These are phyloP conservation scores for Neonectria sp. DNA, from an alignment of 2,329 filamentous ascomycete species.

Conservation along the genomic window DNA sequence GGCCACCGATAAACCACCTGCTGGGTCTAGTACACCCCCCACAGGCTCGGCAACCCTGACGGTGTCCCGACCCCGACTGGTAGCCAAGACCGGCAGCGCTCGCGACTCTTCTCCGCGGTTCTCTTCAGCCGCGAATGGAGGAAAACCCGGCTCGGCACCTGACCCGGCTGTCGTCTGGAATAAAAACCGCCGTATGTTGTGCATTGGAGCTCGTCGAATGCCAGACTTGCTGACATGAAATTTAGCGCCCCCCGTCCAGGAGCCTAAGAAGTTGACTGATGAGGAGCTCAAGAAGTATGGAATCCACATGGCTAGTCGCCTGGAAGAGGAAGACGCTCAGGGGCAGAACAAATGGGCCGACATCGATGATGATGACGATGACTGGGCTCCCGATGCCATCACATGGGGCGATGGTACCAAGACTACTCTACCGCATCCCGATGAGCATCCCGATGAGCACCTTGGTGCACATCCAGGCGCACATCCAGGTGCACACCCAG, in stretches of 20 bases:
- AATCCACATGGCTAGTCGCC: conserved; percentile 85
- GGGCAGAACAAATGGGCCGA: conserved; percentile 91
- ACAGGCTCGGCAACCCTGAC: conserved; percentile 63
- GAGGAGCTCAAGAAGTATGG: conserved; percentile 90
- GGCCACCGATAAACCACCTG: conserved; percentile 64
- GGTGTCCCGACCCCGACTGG: conserved; percentile 77
- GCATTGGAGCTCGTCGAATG: conserved; percentile 17
- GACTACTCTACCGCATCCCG: conserved; percentile 77
- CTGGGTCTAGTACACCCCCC: conserved; percentile 63
- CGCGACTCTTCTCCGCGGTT: conserved; percentile 66
- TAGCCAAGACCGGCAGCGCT: conserved; percentile 80
- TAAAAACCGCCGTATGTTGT: conserved; percentile 82
- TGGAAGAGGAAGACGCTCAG: conserved; percentile 81
- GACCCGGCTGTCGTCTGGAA: conserved; percentile 88
- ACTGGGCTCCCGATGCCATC: conserved; percentile 88
- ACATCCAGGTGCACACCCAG: background rate
- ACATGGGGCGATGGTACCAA: conserved; percentile 93
- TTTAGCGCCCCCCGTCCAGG: conserved; percentile 74
- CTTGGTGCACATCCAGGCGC: too few species aligned
- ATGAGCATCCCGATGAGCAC: conserved; percentile 60
- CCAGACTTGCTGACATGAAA: conserved; percentile 38
- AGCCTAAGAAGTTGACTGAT: conserved; percentile 87
- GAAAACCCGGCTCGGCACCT: conserved; percentile 73
- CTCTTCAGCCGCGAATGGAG: conserved; percentile 65
- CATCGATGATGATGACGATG: conserved; percentile 90